These are phyloP conservation scores for Chlorella sp. DNA, from an alignment of 139 green algal genomes.

Conservation along the genomic window DNA sequence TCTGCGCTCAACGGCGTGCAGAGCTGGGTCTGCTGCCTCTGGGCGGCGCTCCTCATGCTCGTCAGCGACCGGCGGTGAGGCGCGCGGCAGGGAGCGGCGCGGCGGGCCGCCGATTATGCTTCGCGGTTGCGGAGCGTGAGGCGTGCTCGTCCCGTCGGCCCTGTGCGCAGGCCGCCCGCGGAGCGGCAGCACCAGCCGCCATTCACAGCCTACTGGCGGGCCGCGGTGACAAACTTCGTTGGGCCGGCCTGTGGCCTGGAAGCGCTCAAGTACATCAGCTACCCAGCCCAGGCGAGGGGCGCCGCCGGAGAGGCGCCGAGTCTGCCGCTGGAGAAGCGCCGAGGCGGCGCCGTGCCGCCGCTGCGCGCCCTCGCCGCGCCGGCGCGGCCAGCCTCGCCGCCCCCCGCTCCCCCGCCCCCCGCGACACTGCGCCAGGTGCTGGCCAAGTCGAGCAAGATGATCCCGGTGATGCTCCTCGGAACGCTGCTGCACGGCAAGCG, in stretches of 20 bases:
- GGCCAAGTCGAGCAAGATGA: slow-evolving; percentile 98
- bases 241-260: slow-evolving; percentile 88
- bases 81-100: too few species aligned
- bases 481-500: slow-evolving; percentile 79
- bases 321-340: too few species aligned
- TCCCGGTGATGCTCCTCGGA: slow-evolving; percentile 95
- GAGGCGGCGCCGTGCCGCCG: too few species aligned
- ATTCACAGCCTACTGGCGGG: slow-evolving; percentile 76
- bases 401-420: too few species aligned
- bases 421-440: too few species aligned
- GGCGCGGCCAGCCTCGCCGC: too few species aligned
- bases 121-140: too few species aligned
- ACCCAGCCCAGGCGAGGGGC: slow-evolving; percentile 88
- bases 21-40: slow-evolving; percentile 84
- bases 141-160: too few species aligned
- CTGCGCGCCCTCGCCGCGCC: too few species aligned
- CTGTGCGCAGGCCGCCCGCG: too few species aligned
- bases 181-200: slow-evolving; percentile 35
- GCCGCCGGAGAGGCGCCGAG: too few species aligned
- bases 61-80: slow-evolving; percentile 16
- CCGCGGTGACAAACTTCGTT: slow-evolving; percentile 85
- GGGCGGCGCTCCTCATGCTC: slow-evolving; percentile 67
- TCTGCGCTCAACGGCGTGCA: slow-evolving; percentile 89
- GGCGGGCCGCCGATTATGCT: too few species aligned
- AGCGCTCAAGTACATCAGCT: slow-evolving; percentile 96